Base-by-base conservation (phyloP, 1,284 basidiomycete genomes). In the Amylostereum chailletii region DNA sequence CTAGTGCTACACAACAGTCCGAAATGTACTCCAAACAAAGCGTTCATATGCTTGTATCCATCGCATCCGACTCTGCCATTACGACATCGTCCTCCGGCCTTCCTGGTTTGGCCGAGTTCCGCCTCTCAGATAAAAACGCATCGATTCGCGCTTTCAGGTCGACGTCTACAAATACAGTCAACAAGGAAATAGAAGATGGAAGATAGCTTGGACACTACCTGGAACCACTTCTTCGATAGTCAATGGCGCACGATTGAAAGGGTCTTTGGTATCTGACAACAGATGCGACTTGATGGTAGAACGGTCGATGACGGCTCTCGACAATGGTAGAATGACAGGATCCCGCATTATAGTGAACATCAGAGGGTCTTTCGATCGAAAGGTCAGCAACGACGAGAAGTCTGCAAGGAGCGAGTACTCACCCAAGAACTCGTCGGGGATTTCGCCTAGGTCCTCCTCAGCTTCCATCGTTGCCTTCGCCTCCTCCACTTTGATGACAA, bases 341-440 rank as follows among this genome's bases (percentile, higher is more conserved):
- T 99, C 93, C 51, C 84, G 86, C 96, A 99, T 99, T 51, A 99
- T 62, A 1, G 91, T 93, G 57, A 81, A 89, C 85, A 96, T 94
- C 55, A 97, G 71, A 1, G 93, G 91, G 65, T 96, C 93, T 95
- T 19, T 19, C 19, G 19, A 32, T n/a, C 8, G 9, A 34, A 27
- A 50, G 38, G 41, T 47, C 46, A 33, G 39, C 47, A 9, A 19
- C 29, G 46, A 38, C 37, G 32, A 44, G 26, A 52, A 47, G 48
- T 40, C 7, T 7, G 5, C 51, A 46, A 47, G 31, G 33, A 44
- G 45, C 61, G n/a, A 5, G 33, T 26, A 62, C 80, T 47, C 56
- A 92, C 92, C 93, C 49, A 94, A 66, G 75, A 88, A 99, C 63
- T 99, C 95, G 51, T 99, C 96, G 0, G 96, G 96, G 42, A 96